Percentiles rank a stretch among this genome's conserved stretches.
These are phyloP conservation scores for Jamesozyma lodderae DNA, from an alignment of 805 yeast species.

Conservation along the genomic window DNA sequence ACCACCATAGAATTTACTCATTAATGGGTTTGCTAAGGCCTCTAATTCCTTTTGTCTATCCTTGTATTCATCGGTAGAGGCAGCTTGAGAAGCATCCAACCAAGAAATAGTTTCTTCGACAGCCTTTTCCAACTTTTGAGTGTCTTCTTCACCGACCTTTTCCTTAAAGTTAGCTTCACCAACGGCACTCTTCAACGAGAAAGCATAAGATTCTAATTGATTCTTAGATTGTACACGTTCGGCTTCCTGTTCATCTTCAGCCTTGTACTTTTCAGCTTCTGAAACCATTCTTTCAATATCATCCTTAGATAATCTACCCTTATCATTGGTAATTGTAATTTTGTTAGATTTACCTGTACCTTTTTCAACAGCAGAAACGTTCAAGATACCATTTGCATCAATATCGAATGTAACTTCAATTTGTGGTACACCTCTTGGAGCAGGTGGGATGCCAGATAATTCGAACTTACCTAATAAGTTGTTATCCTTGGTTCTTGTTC, in stretches of 20 bases:
- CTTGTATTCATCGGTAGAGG: constrained; percentile 82
- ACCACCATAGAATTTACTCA: constrained; percentile 95
- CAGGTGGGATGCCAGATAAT: constrained; percentile 94
- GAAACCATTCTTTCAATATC: constrained; percentile 96
- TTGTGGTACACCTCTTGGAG: constrained; percentile 98
- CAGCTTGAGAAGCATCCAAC: constrained; percentile 91
- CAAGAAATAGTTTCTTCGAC: constrained; percentile 80
- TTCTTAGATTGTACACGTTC: constrained; percentile 89
- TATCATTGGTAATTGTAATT: constrained; percentile 96
- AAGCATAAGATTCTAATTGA: constrained; percentile 90
- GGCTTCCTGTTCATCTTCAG: constrained; percentile 93
- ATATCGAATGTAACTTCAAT: constrained; percentile 95
- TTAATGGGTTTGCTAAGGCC: constrained; percentile 90
- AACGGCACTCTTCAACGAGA: constrained; percentile 79
- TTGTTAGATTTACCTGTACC: constrained; percentile 97
- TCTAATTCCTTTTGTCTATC: constrained; percentile 95
- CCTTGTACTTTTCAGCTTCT: constrained; percentile 96
- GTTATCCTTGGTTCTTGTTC: constrained; percentile 92
- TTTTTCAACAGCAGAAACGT: constrained; percentile 93
- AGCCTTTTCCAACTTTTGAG: constrained; percentile 63
- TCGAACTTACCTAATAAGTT: constrained; percentile 95
- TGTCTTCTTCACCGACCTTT: constrained; percentile 63
- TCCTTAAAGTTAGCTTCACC: constrained; percentile 70
- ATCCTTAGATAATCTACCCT: constrained; percentile 96
- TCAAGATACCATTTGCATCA: constrained; percentile 95